Percentiles rank a stretch among this genome's conserved stretches.
These are phyloP conservation scores for Hypoxylon sp. DNA, from an alignment of 2,329 filamentous ascomycete species.

Conservation along the genomic window DNA sequence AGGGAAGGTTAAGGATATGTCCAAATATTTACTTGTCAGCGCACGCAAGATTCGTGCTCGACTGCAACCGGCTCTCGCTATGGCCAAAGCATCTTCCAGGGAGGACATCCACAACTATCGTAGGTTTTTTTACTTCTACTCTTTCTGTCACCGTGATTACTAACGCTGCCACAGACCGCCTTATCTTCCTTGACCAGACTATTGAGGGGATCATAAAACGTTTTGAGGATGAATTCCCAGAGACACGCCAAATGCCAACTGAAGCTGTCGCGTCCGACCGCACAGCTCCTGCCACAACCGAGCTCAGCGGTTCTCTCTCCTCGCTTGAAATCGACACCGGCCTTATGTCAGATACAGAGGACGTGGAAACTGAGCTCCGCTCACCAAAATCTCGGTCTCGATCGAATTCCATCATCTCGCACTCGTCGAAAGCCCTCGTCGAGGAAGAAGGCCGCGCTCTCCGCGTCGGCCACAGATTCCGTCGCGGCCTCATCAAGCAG, in stretches of 20 bases:
- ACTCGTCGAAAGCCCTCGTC: slow-evolving; percentile 66
- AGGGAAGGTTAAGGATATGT: slow-evolving; percentile 89
- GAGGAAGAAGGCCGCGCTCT: slow-evolving; percentile 71
- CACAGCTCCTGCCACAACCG: slow-evolving; percentile 45
- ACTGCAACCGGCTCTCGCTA: slow-evolving; percentile 85
- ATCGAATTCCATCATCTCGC: slow-evolving; percentile 66
- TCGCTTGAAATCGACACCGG: slow-evolving; percentile 57
- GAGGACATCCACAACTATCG: slow-evolving; percentile 82
- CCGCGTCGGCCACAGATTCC: slow-evolving; percentile 70
- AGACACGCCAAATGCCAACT: slow-evolving; percentile 72
- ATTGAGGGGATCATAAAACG: slow-evolving; percentile 92
- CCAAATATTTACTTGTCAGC: slow-evolving; percentile 87
- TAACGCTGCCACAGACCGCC: slow-evolving; percentile 69
- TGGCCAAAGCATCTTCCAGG: slow-evolving; percentile 76
- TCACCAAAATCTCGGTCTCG: slow-evolving; percentile 61
- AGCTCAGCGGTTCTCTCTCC: slow-evolving; percentile 51
- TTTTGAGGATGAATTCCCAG: slow-evolving; percentile 96
- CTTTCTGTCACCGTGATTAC: slow-evolving; percentile 31
- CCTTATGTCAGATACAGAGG: slow-evolving; percentile 64
- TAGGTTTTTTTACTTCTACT: slow-evolving; percentile 61
- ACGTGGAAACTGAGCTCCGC: slow-evolving; percentile 62
- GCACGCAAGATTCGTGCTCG: slow-evolving; percentile 89
- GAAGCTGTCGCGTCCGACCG: slow-evolving; percentile 49
- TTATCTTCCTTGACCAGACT: slow-evolving; percentile 90
- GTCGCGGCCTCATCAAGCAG: slow-evolving; percentile 65